phyloP scores from a whole-genome alignment of 495 filamentous ascomycete species.

The Trichoderma gamsii region DNA sequence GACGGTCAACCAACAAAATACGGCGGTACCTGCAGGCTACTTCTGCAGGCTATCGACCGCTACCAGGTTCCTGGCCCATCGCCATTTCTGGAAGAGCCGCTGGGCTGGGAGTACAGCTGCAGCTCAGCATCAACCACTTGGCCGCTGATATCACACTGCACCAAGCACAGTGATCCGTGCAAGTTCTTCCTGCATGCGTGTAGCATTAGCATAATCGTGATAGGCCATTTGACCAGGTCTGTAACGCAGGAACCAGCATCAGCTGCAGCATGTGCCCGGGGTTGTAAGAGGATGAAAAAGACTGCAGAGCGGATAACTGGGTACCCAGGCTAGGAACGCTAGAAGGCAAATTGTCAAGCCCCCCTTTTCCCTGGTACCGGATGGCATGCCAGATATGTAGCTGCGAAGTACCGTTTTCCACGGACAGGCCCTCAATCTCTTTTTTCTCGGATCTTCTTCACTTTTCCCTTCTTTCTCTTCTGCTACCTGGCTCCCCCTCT shows the following conservation, averaged over 20 bases:
- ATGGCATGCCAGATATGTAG: neutral
- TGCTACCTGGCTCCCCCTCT: neutral
- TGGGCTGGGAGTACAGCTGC: too few species aligned
- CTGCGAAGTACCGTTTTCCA: neutral
- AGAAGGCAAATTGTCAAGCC: slow-evolving; percentile 4
- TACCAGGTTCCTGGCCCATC: too few species aligned
- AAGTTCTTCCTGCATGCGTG: too few species aligned
- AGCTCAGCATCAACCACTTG: too few species aligned
- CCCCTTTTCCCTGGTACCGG: slow-evolving; percentile 5
- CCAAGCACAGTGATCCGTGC: too few species aligned
- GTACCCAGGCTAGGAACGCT: neutral
- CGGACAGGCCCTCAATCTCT: slow-evolving; percentile 7
- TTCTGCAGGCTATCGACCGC: too few species aligned
- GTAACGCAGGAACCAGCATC: neutral
- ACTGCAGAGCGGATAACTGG: neutral
- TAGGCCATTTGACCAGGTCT: neutral
- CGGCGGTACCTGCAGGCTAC: too few species aligned
- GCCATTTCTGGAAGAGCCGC: too few species aligned
- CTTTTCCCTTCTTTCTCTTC: slow-evolving; percentile 13
- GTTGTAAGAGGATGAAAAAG: neutral
- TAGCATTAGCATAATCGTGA: too few species aligned
- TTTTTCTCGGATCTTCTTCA: slow-evolving; percentile 4
- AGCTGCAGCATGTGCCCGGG: neutral
- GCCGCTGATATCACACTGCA: too few species aligned
- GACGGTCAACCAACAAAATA: too few species aligned